phyloP scores from a whole-genome alignment of 2,329 filamentous ascomycete species.

The Alternaria panax region DNA sequence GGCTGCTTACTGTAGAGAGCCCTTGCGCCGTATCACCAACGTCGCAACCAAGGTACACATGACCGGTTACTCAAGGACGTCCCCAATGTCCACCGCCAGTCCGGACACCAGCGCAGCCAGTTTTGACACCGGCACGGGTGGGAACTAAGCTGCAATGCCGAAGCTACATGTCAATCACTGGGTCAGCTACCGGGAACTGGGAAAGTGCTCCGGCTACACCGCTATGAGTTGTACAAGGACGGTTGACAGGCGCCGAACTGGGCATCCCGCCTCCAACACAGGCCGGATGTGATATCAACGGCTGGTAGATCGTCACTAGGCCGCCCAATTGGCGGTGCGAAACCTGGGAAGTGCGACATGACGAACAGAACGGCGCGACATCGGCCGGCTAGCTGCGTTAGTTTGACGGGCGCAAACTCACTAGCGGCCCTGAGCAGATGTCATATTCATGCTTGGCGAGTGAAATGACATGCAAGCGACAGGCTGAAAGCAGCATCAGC shows the following conservation, averaged over 20 bases:
- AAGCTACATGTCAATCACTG: neutral
- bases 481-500: constrained; percentile 6
- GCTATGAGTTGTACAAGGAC: neutral
- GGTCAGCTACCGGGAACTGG: neutral
- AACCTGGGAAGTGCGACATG: constrained; percentile 6
- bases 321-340: neutral
- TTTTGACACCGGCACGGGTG: neutral
- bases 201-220: neutral
- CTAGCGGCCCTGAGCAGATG: constrained; percentile 1
- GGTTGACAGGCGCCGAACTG: constrained; percentile 9
- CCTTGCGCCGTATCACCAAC: constrained; percentile 6
- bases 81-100: neutral
- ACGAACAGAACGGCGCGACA: constrained; percentile 14
- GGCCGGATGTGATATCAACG: neutral
- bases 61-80: neutral
- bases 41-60: constrained; percentile 4
- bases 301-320: neutral
- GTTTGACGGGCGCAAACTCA: neutral
- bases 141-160: constrained; percentile 1
- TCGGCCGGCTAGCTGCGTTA: constrained; percentile 8
- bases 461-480: neutral
- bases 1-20: neutral
- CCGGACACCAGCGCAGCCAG: neutral
- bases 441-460: constrained; percentile 3
- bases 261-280: neutral